These are phyloP conservation scores for Ulmus americana DNA, from an alignment of 331 rosid species.

Conservation along the genomic window DNA sequence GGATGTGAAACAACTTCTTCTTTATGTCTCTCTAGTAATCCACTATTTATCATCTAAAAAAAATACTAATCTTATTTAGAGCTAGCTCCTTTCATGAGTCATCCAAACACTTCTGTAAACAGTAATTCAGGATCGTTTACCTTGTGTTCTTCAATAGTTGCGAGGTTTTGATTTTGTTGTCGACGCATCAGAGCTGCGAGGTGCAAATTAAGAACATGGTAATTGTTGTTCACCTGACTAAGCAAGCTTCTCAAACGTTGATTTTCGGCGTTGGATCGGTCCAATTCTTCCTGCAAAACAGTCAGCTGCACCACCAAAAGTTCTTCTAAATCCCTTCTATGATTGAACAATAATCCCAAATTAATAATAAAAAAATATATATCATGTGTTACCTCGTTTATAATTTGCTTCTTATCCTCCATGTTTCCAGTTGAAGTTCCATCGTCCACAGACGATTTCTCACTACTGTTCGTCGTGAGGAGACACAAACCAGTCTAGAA, in stretches of 20 bases:
- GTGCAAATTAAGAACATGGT: slow-evolving; percentile 33
- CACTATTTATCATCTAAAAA: slow-evolving; percentile 28
- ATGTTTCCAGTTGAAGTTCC: slow-evolving; percentile 23
- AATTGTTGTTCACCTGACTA: slow-evolving; percentile 31
- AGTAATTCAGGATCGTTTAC: slow-evolving; percentile 7
- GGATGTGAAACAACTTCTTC: slow-evolving; percentile 18
- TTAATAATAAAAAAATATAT: background rate
- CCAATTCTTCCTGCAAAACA: slow-evolving; percentile 36
- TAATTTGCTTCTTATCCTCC: slow-evolving; percentile 26
- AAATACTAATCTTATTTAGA: background rate
- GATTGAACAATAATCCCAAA: background rate
- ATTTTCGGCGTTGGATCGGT: slow-evolving; percentile 39
- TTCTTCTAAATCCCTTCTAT: background rate
- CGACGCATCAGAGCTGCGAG: slow-evolving; percentile 19
- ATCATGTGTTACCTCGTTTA: slow-evolving; percentile 17
- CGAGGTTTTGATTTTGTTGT: slow-evolving; percentile 14
- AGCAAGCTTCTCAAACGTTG: slow-evolving; percentile 38
- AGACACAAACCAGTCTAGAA: slow-evolving; percentile 54
- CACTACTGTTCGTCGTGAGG: slow-evolving; percentile 32
- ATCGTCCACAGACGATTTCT: slow-evolving; percentile 29
- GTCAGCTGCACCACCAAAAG: slow-evolving; percentile 27
- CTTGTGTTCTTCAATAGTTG: slow-evolving; percentile 4
- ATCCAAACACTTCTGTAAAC: no score
- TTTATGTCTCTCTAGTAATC: slow-evolving; percentile 27
- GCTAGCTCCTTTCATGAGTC: no score